Conservation (phyloP, 108 stramenopile genomes). For the Nitzschia inconspicua region DNA sequence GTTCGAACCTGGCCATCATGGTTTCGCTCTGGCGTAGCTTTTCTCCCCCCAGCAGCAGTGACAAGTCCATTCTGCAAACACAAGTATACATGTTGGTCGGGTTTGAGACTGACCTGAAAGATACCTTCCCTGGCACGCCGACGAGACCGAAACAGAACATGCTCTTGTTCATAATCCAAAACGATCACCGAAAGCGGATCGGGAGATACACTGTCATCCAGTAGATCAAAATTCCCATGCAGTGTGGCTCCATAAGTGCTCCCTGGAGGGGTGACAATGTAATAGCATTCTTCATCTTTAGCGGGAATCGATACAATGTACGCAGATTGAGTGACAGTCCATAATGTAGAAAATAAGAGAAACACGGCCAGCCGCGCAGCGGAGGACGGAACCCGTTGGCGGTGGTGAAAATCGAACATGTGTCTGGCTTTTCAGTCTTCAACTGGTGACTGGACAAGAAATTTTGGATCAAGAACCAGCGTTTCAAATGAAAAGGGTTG, state of each 20-base stretch:
- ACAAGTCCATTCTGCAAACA: conserved; percentile 31
- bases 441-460: too few relatives aligned
- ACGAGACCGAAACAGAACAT: conserved; percentile 18
- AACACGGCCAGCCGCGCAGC: neutral
- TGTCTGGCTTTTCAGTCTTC: too few relatives aligned
- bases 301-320: conserved; percentile 21
- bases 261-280: conserved; percentile 7
- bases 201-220: conserved; percentile 16
- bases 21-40: neutral
- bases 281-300: conserved; percentile 26
- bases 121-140: conserved; percentile 19
- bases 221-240: conserved; percentile 26
- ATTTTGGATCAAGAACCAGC: too few relatives aligned
- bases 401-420: too few relatives aligned
- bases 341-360: neutral
- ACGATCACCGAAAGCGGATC: conserved; percentile 16
- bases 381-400: too few relatives aligned
- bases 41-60: conserved; percentile 7
- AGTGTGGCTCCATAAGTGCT: conserved; percentile 10
- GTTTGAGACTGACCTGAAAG: conserved; percentile 16
- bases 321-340: conserved; percentile 5
- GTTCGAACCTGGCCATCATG: conserved; percentile 15
- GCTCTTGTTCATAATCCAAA: conserved; percentile 7
- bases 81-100: conserved; percentile 14
- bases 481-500: too few relatives aligned